These are phyloP conservation scores for Erodium moschatum DNA, from an alignment of 441 rosid species.

Conservation along the genomic window DNA sequence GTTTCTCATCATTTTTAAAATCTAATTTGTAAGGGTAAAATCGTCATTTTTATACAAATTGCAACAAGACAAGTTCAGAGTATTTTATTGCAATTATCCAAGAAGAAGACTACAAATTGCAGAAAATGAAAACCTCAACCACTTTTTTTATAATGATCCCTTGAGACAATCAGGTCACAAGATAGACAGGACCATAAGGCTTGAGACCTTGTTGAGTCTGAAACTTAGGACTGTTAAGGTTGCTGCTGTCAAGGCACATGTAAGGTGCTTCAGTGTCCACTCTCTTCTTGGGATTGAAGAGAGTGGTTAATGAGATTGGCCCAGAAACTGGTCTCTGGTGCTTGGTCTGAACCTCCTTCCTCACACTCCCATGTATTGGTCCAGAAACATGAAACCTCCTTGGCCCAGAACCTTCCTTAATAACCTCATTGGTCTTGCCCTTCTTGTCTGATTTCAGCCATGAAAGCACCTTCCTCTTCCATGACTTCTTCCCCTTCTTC, in stretches of 20 bases:
- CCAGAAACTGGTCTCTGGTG: constrained; percentile 33
- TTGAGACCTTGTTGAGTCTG: constrained; percentile 19
- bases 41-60: no score
- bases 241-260: constrained; percentile 33
- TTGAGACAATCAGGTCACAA: constrained; percentile 30
- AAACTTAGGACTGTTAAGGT: constrained; percentile 17
- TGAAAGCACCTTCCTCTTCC: constrained; percentile 38
- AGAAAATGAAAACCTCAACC: no score
- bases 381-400: constrained; percentile 38
- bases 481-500: constrained; percentile 28
- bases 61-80: no score
- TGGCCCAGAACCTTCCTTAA: constrained; percentile 18
- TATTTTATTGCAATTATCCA: no score
- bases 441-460: constrained; percentile 45
- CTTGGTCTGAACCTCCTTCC: constrained; percentile 17
- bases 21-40: no score
- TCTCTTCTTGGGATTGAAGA: constrained; percentile 30
- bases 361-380: constrained; percentile 26
- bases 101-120: no score
- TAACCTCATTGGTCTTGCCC: constrained; percentile 17
- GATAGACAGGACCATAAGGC: constrained; percentile 45
- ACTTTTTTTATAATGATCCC: no score
- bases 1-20: no score
- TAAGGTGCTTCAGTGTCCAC: constrained; percentile 33
- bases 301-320: constrained; percentile 23